Conservation (phyloP, 2,329 filamentous ascomycete species). For the Epichloe uncinata region DNA sequence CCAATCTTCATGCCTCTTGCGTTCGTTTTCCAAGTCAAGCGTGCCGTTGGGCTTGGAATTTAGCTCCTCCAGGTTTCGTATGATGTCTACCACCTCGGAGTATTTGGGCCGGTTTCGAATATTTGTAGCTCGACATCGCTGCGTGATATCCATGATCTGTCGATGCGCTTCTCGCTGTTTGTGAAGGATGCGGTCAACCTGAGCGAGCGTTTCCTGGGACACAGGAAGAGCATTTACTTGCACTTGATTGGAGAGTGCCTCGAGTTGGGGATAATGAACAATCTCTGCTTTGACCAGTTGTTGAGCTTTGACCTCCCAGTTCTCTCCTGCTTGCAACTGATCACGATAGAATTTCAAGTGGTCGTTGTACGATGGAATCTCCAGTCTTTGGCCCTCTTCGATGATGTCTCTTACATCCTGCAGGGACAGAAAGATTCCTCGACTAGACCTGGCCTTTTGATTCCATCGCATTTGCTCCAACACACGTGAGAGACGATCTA, state of each 20-base stretch:
- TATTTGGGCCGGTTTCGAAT: constrained; percentile 75
- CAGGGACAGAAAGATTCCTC: constrained; percentile 55
- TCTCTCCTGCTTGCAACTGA: constrained; percentile 60
- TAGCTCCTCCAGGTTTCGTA: constrained; percentile 73
- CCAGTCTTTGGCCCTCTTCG: constrained; percentile 60
- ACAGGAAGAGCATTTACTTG: constrained; percentile 59
- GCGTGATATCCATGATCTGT: constrained; percentile 69
- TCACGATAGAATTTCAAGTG: constrained; percentile 65
- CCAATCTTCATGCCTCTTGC: constrained; percentile 95
- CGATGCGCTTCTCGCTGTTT: constrained; percentile 92
- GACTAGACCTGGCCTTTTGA: constrained; percentile 54
- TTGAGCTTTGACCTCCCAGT: constrained; percentile 87
- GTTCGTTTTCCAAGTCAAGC: constrained; percentile 83
- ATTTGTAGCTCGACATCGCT: constrained; percentile 62
- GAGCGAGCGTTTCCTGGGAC: constrained; percentile 61
- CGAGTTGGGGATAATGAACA: constrained; percentile 88
- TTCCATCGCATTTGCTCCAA: constrained; percentile 85
- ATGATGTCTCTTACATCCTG: constrained; percentile 71
- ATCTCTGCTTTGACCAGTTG: constrained; percentile 86
- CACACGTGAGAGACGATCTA: constrained; percentile 67
- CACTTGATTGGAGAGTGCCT: constrained; percentile 79
- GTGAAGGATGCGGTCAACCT: constrained; percentile 82
- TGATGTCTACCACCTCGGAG: constrained; percentile 76
- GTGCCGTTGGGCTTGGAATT: constrained; percentile 89
- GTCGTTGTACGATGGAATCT: constrained; percentile 68